A percentile compares a stretch with the other conserved stretches of the same genome.
These are phyloP conservation scores for Leccinellum rugosiceps DNA, from an alignment of 768 basidiomycete species.

Conservation along the genomic window DNA sequence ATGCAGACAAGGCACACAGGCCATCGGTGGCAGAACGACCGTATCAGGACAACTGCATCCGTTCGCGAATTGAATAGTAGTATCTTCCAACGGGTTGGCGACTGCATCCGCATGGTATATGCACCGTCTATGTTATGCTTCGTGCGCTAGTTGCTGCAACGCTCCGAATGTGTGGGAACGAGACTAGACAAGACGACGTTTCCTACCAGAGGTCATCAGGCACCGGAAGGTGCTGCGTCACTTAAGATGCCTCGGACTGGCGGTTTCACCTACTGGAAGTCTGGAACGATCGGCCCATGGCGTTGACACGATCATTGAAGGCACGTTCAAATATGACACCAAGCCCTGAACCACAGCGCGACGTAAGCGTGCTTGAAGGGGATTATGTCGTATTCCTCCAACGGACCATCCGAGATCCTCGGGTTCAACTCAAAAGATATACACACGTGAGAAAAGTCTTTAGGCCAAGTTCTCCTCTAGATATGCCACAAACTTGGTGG, in stretches of 20 bases:
- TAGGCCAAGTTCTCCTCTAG: conserved; percentile 59
- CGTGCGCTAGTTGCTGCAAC: too few species aligned
- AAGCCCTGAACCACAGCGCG: neutral
- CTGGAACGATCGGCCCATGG: neutral
- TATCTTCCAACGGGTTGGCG: neutral
- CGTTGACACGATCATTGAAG: neutral
- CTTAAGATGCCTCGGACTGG: neutral
- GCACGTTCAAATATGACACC: neutral
- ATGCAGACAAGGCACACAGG: too few species aligned
- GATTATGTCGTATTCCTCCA: neutral
- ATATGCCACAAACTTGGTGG: conserved; percentile 66
- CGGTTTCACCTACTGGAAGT: neutral
- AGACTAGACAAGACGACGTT: neutral
- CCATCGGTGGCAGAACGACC: neutral
- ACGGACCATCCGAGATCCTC: neutral
- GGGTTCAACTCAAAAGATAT: neutral
- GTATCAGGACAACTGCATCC: neutral
- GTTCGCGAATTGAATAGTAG: neutral
- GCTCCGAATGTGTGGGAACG: too few species aligned
- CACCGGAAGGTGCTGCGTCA: neutral
- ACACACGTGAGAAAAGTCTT: conserved; percentile 29
- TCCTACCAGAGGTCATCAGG: neutral
- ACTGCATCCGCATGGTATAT: neutral
- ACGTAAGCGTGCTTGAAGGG: neutral
- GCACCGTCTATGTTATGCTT: neutral